These are phyloP conservation scores for Candida anutae DNA, from an alignment of 1,139 yeast genomes.

Conservation along the genomic window DNA sequence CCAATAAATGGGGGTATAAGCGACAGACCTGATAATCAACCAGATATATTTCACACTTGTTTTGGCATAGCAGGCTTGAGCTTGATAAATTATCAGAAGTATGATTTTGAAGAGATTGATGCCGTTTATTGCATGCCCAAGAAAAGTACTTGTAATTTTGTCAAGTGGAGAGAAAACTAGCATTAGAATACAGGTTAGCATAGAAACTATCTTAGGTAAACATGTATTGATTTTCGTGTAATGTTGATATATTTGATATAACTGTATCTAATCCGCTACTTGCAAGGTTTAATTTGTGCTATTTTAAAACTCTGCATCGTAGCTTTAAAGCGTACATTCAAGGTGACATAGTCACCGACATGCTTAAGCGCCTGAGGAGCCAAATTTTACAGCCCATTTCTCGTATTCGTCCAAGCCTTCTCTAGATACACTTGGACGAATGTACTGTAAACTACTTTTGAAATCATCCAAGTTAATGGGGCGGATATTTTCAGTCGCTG, in stretches of 20 bases:
- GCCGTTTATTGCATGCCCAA: constrained; percentile 84
- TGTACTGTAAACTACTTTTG: constrained; percentile 65
- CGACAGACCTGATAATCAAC: constrained; percentile 85
- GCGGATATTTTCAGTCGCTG: constrained; percentile 81
- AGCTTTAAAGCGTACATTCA: no score
- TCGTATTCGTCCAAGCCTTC: constrained; percentile 76
- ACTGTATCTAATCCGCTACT: no score
- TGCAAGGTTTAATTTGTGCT: no score
- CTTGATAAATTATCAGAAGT: constrained; percentile 50
- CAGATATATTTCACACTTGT: constrained; percentile 87
- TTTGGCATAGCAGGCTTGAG: constrained; percentile 88
- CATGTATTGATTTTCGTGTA: no score
- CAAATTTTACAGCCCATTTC: constrained; percentile 85
- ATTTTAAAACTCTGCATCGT: no score
- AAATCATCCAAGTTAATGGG: constrained; percentile 76
- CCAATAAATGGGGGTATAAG: constrained; percentile 77
- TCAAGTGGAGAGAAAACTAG: constrained; percentile 37
- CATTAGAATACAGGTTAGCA: no score
- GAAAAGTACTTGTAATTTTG: constrained; percentile 38
- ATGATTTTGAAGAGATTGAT: constrained; percentile 51
- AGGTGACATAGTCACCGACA: no score
- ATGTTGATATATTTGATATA: no score
- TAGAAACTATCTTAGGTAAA: no score
- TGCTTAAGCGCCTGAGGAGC: constrained; percentile 82
- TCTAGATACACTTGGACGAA: constrained; percentile 84